These are phyloP conservation scores for Artomyces pyxidatus DNA, from an alignment of 768 basidiomycete species.

Conservation along the genomic window DNA sequence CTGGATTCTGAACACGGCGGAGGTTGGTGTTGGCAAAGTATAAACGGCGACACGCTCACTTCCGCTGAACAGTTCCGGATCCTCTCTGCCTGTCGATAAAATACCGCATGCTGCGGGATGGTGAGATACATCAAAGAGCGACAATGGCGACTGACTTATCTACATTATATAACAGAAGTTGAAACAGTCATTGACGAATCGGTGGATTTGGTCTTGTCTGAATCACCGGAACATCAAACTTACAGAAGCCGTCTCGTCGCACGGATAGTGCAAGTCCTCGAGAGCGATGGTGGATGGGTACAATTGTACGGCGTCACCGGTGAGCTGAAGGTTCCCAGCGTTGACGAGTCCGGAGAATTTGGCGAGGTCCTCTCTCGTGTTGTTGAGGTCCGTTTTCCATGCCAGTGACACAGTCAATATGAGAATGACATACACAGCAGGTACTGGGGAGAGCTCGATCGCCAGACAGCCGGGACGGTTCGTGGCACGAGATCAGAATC, in stretches of 20 bases:
- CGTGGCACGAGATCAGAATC: constrained; percentile 73
- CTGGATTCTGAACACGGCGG: constrained; percentile 57
- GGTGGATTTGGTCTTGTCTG: constrained; percentile 35
- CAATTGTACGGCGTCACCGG: constrained; percentile 64
- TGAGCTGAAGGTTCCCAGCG: constrained; percentile 49
- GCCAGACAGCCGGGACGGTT: constrained; percentile 24
- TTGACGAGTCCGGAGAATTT: constrained; percentile 24
- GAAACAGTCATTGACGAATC: constrained; percentile 48
- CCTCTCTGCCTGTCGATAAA: constrained; percentile 54
- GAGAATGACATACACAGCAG: constrained; percentile 14
- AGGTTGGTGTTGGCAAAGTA: no score
- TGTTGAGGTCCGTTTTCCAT: constrained; percentile 28
- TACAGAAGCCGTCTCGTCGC: constrained; percentile 39
- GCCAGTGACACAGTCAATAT: constrained; percentile 25
- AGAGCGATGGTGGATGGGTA: constrained; percentile 59
- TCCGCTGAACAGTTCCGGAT: constrained; percentile 42
- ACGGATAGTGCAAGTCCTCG: constrained; percentile 49
- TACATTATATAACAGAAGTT: constrained; percentile 45
- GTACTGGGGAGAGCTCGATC: constrained; percentile 34
- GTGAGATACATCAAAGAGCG: constrained; percentile 29
- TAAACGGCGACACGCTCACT: no score
- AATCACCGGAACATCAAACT: constrained; percentile 24
- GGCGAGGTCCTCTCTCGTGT: constrained; percentile 19
- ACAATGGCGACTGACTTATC: not conserved
- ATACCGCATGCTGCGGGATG: constrained; percentile 80